Base-by-base conservation (phyloP, 352 stramenopile genomes). In the Phytophthora cajani region DNA sequence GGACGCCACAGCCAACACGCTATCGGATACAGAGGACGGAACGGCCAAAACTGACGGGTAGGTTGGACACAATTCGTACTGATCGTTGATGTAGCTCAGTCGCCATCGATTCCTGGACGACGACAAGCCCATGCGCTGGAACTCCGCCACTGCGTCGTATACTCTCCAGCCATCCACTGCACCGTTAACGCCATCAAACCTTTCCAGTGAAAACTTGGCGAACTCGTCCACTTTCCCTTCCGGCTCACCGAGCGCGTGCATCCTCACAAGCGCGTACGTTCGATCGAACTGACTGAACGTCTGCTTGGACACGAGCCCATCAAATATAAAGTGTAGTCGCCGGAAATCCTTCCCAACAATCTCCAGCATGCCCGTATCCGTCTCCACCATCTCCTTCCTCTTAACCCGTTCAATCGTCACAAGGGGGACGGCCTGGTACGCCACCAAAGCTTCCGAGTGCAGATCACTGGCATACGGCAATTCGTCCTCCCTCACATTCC, bases 271-370 rank as follows among this genome's bases (percentile, higher is more conserved):
- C 16, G 75, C 66, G 57, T 82, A 87, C 6, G 87, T 89, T 11
- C 82, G 74, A 51, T 94, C 88, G 51, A 95, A 94, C 33, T 82
- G 72, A 51, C 80, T 89, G 67, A 93, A 95, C 25, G 85, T 93
- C 47, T 94, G 88, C 55, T 90, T 87, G 47, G 82, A 80, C 1
- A 95, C 84, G 16, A 95, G 73, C 2, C 87, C 85, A 52, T 84
- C 77, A 60, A 94, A 93, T 36, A 87, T 64, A 65, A 95, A 90
- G 58, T 93, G 87, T 8, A 93, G 65, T 38, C 84, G 87, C 4
- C 88, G 87, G 49, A 94, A 91, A 72, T 95, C 88, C 53, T 95
- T 95, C 62, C 85, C 89, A 11, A 91, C 71, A 38, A 95, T 60
- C 51, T 93, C 85, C 7, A 95, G 61, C 21, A 93, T 30, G 10